Evolutionary conservation across 2,329 filamentous ascomycete genomes (phyloP).

Genomic region (Penicillium sp.): DNA sequence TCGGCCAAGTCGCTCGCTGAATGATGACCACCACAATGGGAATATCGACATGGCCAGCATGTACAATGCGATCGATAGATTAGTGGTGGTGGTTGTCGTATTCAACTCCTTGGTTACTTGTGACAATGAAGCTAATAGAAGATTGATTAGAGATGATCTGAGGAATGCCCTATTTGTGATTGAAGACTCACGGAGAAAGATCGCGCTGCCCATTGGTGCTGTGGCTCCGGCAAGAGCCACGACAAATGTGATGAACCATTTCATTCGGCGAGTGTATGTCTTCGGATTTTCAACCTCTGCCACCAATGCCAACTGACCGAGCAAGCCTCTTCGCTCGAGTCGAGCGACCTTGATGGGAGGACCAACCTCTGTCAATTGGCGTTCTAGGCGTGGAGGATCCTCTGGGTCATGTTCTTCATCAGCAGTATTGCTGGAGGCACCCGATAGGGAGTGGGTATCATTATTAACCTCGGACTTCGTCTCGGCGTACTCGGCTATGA

Average conservation of each 20-base stretch:
- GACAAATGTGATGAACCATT: conserved; percentile 81
- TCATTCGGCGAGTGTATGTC: conserved; percentile 69
- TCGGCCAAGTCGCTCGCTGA: conserved; percentile 70
- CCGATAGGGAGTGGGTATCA: conserved; percentile 22
- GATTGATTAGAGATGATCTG: not conserved
- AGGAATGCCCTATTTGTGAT: not conserved
- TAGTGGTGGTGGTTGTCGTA: conserved; percentile 65
- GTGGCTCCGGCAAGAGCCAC: conserved; percentile 74
- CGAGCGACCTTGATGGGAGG: conserved; percentile 52
- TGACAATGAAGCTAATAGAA: conserved; percentile 61
- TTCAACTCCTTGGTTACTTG: conserved; percentile 63
- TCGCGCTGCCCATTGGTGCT: conserved; percentile 79
- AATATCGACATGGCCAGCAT: conserved; percentile 83
- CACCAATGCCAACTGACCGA: conserved; percentile 68
- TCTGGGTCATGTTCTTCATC: conserved; percentile 25
- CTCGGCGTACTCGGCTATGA: not conserved
- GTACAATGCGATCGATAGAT: conserved; percentile 74
- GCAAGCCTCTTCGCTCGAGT: conserved; percentile 65
- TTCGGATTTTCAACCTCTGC: conserved; percentile 77
- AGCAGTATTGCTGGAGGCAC: conserved; percentile 15
- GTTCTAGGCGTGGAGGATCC: conserved; percentile 12
- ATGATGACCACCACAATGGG: conserved; percentile 82
- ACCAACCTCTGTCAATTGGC: conserved; percentile 28
- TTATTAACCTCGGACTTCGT: conserved; percentile 12
- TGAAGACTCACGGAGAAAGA: conserved; percentile 69